These are phyloP conservation scores for Acanthamoeba comandoni DNA, from an alignment of 208 protist genomes.

Conservation along the genomic window DNA sequence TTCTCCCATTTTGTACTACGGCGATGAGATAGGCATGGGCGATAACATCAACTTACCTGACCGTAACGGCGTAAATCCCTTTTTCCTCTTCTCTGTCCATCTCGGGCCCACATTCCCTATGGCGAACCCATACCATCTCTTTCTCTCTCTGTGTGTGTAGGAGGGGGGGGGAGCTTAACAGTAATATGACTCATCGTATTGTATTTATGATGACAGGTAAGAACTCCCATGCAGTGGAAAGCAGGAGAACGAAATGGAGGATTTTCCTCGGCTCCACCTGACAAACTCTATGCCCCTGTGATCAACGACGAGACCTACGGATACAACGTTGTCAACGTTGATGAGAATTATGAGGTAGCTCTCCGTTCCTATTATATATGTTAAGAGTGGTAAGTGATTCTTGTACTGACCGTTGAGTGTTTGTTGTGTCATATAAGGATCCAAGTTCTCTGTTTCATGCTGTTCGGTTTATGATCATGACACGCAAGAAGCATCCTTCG, in stretches of 20 bases:
- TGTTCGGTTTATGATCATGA: slow-evolving; percentile 78
- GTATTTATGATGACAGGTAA: slow-evolving; percentile 5
- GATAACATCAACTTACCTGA: slow-evolving; percentile 87
- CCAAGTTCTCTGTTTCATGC: slow-evolving; percentile 77
- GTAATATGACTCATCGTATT: not conserved
- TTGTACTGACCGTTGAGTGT: not conserved
- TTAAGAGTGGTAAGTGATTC: no score
- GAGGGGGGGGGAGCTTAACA: not conserved
- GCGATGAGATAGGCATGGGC: slow-evolving; percentile 88
- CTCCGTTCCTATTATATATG: not conserved
- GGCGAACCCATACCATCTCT: no score
- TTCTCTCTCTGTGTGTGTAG: no score
- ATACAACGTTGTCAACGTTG: slow-evolving; percentile 81
- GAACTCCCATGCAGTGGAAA: slow-evolving; percentile 86
- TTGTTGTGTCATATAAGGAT: slow-evolving; percentile 17
- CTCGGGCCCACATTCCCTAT: no score
- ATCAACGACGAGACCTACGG: slow-evolving; percentile 79
- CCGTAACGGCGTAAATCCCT: slow-evolving; percentile 78
- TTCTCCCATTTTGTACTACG: slow-evolving; percentile 87
- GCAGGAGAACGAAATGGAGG: slow-evolving; percentile 77
- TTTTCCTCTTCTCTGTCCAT: no score
- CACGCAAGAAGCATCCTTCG: slow-evolving; percentile 77
- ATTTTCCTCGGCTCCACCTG: slow-evolving; percentile 77
- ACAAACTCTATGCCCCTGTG: slow-evolving; percentile 78
- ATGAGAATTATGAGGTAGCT: slow-evolving; percentile 9